Evolutionary conservation across 2,329 filamentous ascomycete species (phyloP).

Genomic region (Colletotrichum abscissum): DNA sequence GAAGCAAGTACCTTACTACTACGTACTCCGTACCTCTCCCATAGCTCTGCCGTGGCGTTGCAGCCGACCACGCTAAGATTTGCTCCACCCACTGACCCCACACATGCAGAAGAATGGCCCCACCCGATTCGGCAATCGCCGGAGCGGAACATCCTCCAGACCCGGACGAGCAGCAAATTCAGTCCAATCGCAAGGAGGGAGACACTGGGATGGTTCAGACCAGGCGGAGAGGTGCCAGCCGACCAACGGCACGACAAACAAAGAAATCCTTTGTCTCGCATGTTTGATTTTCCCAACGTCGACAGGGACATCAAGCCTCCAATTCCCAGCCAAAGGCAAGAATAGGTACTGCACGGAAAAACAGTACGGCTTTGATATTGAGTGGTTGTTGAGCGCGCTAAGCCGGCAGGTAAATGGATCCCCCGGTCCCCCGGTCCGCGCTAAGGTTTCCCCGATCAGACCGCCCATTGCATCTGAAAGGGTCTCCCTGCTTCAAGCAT

Average conservation of each 20-base stretch:
- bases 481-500: slow-evolving; percentile 14
- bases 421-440: slow-evolving; percentile 8
- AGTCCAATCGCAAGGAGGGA: neutral
- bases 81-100: slow-evolving; percentile 15
- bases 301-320: neutral
- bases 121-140: slow-evolving; percentile 18
- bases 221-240: too few relatives aligned
- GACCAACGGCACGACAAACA: neutral
- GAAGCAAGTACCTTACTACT: neutral
- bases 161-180: neutral
- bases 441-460: slow-evolving; percentile 15
- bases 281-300: neutral
- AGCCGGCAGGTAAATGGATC: neutral
- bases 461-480: slow-evolving; percentile 24
- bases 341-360: too few relatives aligned
- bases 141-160: neutral
- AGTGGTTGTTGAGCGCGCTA: slow-evolving; percentile 10
- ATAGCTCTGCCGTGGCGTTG: slow-evolving; percentile 23
- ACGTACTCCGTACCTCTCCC: too few relatives aligned
- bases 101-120: neutral
- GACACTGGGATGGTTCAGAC: too few relatives aligned
- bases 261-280: neutral
- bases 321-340: too few relatives aligned
- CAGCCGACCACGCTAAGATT: slow-evolving; percentile 12
- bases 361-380: neutral